phyloP scores from a whole-genome alignment of 441 rosid species.

The Kokia cookei region DNA sequence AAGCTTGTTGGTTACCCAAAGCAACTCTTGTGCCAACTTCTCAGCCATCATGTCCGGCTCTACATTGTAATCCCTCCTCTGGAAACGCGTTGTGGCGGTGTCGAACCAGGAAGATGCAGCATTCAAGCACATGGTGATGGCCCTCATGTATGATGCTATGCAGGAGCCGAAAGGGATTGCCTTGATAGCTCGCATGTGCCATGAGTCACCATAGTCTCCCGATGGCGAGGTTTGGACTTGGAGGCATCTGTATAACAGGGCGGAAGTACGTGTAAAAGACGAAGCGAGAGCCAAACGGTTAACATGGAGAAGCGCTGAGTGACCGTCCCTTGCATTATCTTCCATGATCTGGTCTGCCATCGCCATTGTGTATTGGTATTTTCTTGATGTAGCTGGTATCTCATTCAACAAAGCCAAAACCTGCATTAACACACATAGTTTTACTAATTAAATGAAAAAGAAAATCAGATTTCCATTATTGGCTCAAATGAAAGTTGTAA shows the following conservation, averaged over 20 bases:
- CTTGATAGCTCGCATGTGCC: slow-evolving; percentile 34
- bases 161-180: slow-evolving; percentile 52
- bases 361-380: slow-evolving; percentile 65
- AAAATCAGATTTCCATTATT: no score
- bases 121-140: slow-evolving; percentile 32
- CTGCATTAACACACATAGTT: slow-evolving; percentile 21
- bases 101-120: slow-evolving; percentile 28
- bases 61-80: slow-evolving; percentile 20
- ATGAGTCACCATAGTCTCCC: slow-evolving; percentile 16
- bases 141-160: slow-evolving; percentile 42
- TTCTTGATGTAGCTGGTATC: slow-evolving; percentile 61
- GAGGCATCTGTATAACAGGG: slow-evolving; percentile 36
- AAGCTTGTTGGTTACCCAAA: slow-evolving; percentile 57
- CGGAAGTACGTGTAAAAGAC: slow-evolving; percentile 48
- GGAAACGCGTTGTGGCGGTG: slow-evolving; percentile 15
- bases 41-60: slow-evolving; percentile 39
- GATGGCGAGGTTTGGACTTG: slow-evolving; percentile 26
- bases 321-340: slow-evolving; percentile 43
- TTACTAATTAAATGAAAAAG: background rate
- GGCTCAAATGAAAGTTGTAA: no score
- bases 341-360: slow-evolving; percentile 82
- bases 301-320: slow-evolving; percentile 47
- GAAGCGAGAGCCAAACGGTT: slow-evolving; percentile 54
- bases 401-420: slow-evolving; percentile 48
- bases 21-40: slow-evolving; percentile 68